These are phyloP conservation scores for Brachypodium distachyon DNA, from an alignment of 202 grass and related monocot species.

Conservation along the genomic window DNA sequence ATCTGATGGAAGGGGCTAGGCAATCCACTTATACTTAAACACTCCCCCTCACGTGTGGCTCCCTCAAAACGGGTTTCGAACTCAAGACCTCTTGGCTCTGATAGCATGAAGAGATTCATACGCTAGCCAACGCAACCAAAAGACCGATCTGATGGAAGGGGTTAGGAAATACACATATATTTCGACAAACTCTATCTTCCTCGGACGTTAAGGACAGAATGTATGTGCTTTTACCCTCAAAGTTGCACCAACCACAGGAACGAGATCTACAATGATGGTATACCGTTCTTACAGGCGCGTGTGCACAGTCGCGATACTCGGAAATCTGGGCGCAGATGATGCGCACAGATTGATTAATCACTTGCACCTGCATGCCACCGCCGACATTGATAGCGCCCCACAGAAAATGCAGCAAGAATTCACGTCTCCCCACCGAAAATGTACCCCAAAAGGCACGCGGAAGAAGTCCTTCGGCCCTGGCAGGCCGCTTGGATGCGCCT, in stretches of 20 bases:
- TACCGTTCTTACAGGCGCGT: not conserved
- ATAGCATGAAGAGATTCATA: too few relatives aligned
- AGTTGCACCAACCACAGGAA: slow-evolving; percentile 3
- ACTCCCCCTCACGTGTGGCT: too few relatives aligned
- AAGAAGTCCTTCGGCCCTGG: not conserved
- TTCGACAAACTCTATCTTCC: too few relatives aligned
- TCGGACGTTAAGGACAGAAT: not conserved
- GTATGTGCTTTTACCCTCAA: not conserved
- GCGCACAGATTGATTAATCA: not conserved
- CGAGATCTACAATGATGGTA: not conserved
- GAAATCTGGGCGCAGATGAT: not conserved
- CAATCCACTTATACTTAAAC: too few relatives aligned
- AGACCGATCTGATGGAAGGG: too few relatives aligned
- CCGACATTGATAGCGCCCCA: slow-evolving; percentile 17
- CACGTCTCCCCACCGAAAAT: not conserved
- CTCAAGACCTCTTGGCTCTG: too few relatives aligned
- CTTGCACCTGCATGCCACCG: slow-evolving; percentile 13
- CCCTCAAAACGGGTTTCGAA: too few relatives aligned
- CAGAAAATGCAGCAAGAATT: not conserved
- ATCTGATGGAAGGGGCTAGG: too few relatives aligned
- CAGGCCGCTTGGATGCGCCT: too few relatives aligned
- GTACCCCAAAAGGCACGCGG: not conserved
- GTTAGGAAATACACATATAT: too few relatives aligned
- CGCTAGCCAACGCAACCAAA: too few relatives aligned
- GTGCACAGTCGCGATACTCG: not conserved